Percentiles rank a stretch among this genome's conserved stretches.
These are phyloP conservation scores for Oryza longistaminata DNA, from an alignment of 176 grass and related monocot genomes.

Conservation along the genomic window DNA sequence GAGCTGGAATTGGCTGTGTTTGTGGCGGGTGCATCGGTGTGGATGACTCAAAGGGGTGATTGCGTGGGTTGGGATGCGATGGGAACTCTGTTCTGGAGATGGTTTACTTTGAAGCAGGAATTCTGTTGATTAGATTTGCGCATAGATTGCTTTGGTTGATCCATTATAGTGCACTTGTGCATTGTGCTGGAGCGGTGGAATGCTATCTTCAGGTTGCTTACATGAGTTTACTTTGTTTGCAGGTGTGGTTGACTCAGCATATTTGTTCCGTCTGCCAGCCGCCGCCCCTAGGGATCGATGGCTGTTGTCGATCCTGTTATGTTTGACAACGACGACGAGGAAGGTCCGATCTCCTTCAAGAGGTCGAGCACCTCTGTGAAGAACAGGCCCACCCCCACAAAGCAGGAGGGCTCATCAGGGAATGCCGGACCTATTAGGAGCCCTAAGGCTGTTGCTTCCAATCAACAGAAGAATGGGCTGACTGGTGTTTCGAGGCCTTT, in stretches of 20 bases:
- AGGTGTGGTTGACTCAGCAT: slow-evolving; percentile 33
- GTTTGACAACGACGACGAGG: slow-evolving; percentile 36
- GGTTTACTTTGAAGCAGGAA: neutral
- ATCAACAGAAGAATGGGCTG: slow-evolving; percentile 46
- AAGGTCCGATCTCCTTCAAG: slow-evolving; percentile 53
- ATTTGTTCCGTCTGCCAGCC: neutral
- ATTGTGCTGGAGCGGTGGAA: neutral
- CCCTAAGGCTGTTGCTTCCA: slow-evolving; percentile 15
- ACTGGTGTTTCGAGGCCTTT: slow-evolving; percentile 18
- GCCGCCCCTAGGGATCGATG: slow-evolving; percentile 8
- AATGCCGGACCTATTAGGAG: slow-evolving; percentile 25
- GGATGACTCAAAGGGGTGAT: neutral
- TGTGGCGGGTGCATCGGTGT: neutral
- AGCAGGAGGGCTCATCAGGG: slow-evolving; percentile 29
- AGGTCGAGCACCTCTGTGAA: slow-evolving; percentile 37
- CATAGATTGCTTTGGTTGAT: neutral
- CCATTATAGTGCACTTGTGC: neutral
- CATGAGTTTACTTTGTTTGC: slow-evolving; percentile 4
- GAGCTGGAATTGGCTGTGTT: neutral
- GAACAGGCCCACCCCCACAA: slow-evolving; percentile 40
- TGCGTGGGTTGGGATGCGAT: neutral
- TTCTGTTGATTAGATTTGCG: neutral
- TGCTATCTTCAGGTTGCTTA: slow-evolving; percentile 2
- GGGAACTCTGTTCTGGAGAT: neutral
- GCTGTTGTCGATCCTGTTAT: slow-evolving; percentile 46